Evolutionary conservation across 306 rosid genomes (phyloP), one percentile per base, ranked within the genome.

Genomic region (Astragalus glycyphyllos): DNA sequence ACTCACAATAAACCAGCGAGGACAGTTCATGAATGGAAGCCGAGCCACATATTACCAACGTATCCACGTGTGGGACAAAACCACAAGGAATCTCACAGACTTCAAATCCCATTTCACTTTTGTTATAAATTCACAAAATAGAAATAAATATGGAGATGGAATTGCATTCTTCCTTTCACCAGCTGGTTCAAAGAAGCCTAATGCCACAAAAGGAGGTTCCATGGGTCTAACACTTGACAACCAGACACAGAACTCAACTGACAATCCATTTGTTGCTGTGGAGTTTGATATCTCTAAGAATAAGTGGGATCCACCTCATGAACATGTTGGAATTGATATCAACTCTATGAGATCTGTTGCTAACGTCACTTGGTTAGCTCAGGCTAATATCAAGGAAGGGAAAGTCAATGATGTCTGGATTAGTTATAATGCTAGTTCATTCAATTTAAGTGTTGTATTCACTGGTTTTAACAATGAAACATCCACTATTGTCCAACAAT

Each of bases 261-360:
- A 45, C 0, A 29, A 61, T 69, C 73, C 71, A 7, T 86, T 86
- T 71, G 82, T 84, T 31, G 91, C 84, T 0, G 78, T 84, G 20
- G 91, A 86, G 55, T 87, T 84, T 48, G 92, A 87, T 58, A 85
- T 79, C 61, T 78, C 1, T 9, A 4, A 0, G 0, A 69, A 76
- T 11, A 0, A 0, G 0, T 83, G 58, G 65, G 92, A 87, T 68
- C 85, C 82, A 12, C 47, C 48, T 0, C 0, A 1, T 0, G 61
- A 42, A 49, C 87, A 85, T 70, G 87, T 79, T 5, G 92, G 89
- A 12, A 78, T 87, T 11, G 54, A 85, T 46, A 53, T 81, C 31
- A 78, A 61, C 38, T 83, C 90, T 4, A 6, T 83, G 79, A 1
- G 0, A 2, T 86, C 86, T 3, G 51, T 42, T 38, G 79, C 75